Evolutionary conservation across 1,139 yeast species (phyloP).

Genomic region (Maudiozyma humilis): DNA sequence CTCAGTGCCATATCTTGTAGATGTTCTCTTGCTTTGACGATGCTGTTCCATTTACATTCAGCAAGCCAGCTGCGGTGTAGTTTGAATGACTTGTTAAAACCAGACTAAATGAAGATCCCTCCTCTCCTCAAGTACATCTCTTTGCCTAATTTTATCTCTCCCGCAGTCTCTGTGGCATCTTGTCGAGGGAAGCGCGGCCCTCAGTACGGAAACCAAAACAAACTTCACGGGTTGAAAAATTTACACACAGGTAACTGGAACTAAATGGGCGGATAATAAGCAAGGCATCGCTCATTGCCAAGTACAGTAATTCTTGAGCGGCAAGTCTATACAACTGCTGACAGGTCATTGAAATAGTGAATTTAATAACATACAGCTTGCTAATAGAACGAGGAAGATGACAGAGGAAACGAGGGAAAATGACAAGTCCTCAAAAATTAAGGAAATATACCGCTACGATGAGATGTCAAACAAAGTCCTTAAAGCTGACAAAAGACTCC

Average conservation of each 20-base stretch:
- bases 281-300: background rate
- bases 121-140: no score
- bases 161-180: no score
- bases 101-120: no score
- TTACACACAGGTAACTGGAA: background rate
- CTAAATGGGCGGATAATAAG: background rate
- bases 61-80: no score
- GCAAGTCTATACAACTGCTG: no score
- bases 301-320: background rate
- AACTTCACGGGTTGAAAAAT: background rate
- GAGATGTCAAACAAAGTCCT: constrained; percentile 74
- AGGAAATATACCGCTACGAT: constrained; percentile 43
- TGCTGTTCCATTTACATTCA: constrained; percentile 1
- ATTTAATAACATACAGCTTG: background rate
- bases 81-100: no score
- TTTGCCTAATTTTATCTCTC: no score
- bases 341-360: no score
- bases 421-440: constrained; percentile 20
- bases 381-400: background rate
- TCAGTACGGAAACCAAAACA: background rate
- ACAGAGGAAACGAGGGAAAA: constrained; percentile 11
- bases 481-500: constrained; percentile 46
- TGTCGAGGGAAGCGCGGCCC: no score
- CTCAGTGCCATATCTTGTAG: constrained; percentile 15
- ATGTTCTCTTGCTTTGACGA: constrained; percentile 7